A percentile compares a stretch with the other conserved stretches of the same genome.
phyloP scores from a whole-genome alignment of 441 rosid species.

The Jatropha multifida region DNA sequence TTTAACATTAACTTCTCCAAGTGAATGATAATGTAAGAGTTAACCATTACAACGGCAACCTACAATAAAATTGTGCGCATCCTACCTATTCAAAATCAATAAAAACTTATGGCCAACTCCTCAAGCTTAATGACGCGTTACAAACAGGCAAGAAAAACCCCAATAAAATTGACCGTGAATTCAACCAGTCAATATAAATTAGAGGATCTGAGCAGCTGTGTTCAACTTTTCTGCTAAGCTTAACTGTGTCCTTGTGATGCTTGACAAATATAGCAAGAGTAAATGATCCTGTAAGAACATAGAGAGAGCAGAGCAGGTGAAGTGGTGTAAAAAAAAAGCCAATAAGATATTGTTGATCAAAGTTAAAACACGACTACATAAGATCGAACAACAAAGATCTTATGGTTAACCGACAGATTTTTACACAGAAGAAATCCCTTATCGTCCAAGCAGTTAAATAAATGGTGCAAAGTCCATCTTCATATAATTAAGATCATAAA shows the following conservation, averaged over 20 bases:
- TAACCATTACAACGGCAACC: conserved; percentile 7
- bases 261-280: conserved; percentile 75
- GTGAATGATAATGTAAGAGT: not conserved
- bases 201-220: conserved; percentile 90
- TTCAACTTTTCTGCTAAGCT: conserved; percentile 90
- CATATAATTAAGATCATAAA: not conserved
- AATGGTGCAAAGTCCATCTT: not conserved
- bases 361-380: not conserved
- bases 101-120: conserved; percentile 6
- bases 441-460: not conserved
- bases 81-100: conserved; percentile 20
- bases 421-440: not conserved
- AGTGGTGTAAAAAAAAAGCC: not conserved
- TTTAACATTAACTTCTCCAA: conserved; percentile 3
- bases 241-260: conserved; percentile 93
- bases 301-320: not conserved
- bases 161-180: conserved; percentile 6
- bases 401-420: not conserved
- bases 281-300: conserved; percentile 62
- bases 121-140: not conserved
- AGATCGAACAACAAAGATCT: not conserved
- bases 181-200: conserved; percentile 15
- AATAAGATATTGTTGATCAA: not conserved
- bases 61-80: not conserved
- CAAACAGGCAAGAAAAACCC: not conserved